These are phyloP conservation scores for Cryptosporidium felis DNA, from an alignment of 169 alveolate genomes.

Conservation along the genomic window DNA sequence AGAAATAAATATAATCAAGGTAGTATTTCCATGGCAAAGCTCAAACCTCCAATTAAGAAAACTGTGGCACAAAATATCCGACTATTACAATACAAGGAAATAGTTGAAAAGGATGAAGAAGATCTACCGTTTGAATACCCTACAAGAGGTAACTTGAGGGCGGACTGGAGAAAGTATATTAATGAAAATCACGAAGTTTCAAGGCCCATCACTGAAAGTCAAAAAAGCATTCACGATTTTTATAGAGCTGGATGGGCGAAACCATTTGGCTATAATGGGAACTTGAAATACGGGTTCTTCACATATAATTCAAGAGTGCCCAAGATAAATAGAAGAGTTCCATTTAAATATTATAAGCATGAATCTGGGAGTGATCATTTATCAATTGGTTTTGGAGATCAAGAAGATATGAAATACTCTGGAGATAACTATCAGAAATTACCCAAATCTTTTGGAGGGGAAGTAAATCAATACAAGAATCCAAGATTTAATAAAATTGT, in stretches of 20 bases:
- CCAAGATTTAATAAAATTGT: neutral
- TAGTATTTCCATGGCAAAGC: neutral
- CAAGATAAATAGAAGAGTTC: neutral
- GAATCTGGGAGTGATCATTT: too few relatives aligned
- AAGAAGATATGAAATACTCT: too few relatives aligned
- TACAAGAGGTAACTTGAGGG: neutral
- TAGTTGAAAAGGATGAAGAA: constrained; percentile 64
- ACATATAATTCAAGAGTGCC: neutral
- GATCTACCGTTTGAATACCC: constrained; percentile 50
- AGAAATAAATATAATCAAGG: neutral
- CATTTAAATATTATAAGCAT: too few relatives aligned
- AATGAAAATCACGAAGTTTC: too few relatives aligned
- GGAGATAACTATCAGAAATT: too few relatives aligned
- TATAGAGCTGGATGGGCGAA: neutral
- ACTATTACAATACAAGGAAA: constrained; percentile 46
- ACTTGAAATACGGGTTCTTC: neutral
- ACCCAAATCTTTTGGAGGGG: too few relatives aligned
- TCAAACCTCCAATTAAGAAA: constrained; percentile 35
- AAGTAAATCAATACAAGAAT: neutral
- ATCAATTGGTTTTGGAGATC: too few relatives aligned
- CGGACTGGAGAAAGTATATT: constrained; percentile 62
- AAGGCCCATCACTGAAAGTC: neutral
- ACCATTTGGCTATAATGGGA: neutral
- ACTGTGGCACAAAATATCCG: constrained; percentile 52
- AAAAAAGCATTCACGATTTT: constrained; percentile 6